Conservation (phyloP, 2,329 filamentous ascomycete species). For the Venturia aucupariae region DNA sequence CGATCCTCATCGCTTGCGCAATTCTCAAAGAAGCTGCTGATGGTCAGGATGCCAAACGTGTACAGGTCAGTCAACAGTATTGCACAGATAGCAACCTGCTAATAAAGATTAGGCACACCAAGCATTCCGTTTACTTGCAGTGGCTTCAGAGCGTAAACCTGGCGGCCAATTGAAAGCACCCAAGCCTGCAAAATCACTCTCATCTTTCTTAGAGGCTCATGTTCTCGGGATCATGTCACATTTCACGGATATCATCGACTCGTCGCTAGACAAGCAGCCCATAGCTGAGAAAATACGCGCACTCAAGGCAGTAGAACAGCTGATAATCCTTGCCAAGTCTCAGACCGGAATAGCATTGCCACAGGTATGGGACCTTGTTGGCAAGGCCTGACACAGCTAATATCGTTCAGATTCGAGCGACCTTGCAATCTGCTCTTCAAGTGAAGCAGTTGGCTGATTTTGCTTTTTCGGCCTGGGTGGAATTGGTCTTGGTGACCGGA, state of each 20-base stretch:
- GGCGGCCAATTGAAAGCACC: constrained; percentile 34
- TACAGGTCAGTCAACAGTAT: constrained; percentile 42
- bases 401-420: constrained; percentile 67
- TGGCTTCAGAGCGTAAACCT: constrained; percentile 42
- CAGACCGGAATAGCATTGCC: constrained; percentile 73
- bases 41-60: constrained; percentile 44
- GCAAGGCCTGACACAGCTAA: background rate
- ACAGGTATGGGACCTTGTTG: constrained; percentile 50
- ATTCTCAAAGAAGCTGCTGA: constrained; percentile 73
- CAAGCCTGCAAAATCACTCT: constrained; percentile 50
- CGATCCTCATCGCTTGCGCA: constrained; percentile 67
- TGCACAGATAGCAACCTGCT: constrained; percentile 7
- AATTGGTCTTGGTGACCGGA: constrained; percentile 65
- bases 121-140: constrained; percentile 38
- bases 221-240: constrained; percentile 79
- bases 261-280: constrained; percentile 47
- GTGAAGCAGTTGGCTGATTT: constrained; percentile 64
- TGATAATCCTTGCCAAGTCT: constrained; percentile 66
- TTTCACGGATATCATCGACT: constrained; percentile 71
- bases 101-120: constrained; percentile 31
- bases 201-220: constrained; percentile 70
- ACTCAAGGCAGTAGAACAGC: constrained; percentile 76
- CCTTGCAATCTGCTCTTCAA: constrained; percentile 72
- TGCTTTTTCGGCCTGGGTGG: constrained; percentile 76
- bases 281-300: constrained; percentile 64